Base-by-base conservation (phyloP, 2,329 filamentous ascomycete species). In the Aspergillus hiratsukae region DNA sequence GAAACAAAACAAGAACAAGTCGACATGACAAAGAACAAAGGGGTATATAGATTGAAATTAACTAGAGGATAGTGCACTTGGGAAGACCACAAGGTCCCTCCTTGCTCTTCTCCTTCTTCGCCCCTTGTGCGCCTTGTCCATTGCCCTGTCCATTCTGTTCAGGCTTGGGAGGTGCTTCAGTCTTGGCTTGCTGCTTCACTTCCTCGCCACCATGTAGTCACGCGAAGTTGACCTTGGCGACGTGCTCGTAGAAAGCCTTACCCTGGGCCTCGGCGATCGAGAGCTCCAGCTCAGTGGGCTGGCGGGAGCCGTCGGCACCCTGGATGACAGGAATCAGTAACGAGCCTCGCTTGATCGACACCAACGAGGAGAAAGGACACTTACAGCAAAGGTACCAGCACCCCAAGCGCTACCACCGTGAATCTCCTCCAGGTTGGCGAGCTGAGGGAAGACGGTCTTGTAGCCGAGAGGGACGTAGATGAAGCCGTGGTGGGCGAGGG, bases 391-490 rank as follows among this genome's bases (percentile, higher is more conserved):
- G 63, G 93, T 96, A 71, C 94, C 94, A 35, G 93, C 92, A 68
- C 93, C 94, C 94, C 94, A 99, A 41, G 94, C 82, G 59, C 83
- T 86, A 60, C 94, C 94, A 69, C 94, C 94, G 73, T 89, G 90
- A 61, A 94, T 82, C 81, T 97, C 91, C 29, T 71, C 72, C 37
- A 96, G 75, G 77, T 92, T 87, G 63, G 86, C 72, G 63, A 96
- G 77, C 61, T 85, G 77, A 58, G 72, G 72, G 72, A 96, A 97
- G 51, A 85, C 78, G 68, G 87, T 89, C 78, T 89, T 87, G 82
- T 96, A 97, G 55, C 94, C 94, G 54, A 97, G 82, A 50, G 94
- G 94, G n/a, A 97, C 91, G 75, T 88, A 97, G 81, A 94, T 88
- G 79, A 97, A 88, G 69, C 94, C 94, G 81, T 97, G 94, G 80